phyloP scores from a whole-genome alignment of 306 rosid species.

The Alnus glutinosa region DNA sequence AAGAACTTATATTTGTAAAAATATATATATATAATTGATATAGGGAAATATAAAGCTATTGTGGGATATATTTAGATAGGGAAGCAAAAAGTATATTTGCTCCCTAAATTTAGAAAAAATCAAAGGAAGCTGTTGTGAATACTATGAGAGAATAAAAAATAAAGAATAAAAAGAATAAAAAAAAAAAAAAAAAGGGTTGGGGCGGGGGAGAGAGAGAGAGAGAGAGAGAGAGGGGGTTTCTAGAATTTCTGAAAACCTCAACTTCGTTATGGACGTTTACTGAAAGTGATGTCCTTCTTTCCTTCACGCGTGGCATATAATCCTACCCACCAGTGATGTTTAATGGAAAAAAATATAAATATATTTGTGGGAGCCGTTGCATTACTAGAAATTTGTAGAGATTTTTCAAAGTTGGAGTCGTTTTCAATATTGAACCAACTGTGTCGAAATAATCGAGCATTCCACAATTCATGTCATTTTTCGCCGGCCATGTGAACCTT shows the following conservation, averaged over 20 bases:
- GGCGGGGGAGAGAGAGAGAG: no score
- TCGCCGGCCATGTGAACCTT: conserved; percentile 39
- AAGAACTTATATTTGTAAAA: no score
- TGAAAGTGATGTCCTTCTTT: not conserved
- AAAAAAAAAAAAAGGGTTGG: no score
- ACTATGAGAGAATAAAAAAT: no score
- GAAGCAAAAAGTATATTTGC: no score
- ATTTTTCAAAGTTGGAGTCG: conserved; percentile 13
- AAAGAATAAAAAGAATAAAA: no score
- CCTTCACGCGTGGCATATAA: not conserved
- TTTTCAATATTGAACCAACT: conserved; percentile 40
- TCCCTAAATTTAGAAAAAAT: no score
- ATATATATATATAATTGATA: no score
- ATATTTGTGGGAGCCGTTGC: conserved; percentile 13
- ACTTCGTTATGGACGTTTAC: not conserved
- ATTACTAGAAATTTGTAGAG: conserved; percentile 2
- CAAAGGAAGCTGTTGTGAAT: no score
- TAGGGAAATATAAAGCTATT: no score
- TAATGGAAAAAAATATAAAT: not conserved
- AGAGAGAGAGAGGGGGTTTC: no score
- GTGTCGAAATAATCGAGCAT: conserved; percentile 17
- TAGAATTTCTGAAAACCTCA: not conserved
- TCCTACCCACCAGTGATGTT: not conserved
- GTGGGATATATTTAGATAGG: no score
- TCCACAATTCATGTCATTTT: not conserved